Base-by-base conservation (phyloP, 805 yeast genomes). In the Starmerella stigmatis region DNA sequence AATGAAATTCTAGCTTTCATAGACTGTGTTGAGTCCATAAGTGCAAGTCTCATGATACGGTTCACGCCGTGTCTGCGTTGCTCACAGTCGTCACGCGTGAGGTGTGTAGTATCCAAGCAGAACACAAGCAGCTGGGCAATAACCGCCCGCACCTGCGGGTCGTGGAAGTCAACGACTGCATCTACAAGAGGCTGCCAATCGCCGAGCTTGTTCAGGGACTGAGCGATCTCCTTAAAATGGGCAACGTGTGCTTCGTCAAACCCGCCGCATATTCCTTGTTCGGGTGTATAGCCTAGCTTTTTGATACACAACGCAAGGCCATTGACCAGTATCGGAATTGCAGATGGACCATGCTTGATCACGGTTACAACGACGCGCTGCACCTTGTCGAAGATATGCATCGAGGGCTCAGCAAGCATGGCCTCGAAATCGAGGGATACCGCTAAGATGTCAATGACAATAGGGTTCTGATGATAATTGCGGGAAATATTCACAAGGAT, bases 161-260 rank as follows among this genome's bases (percentile, higher is more conserved):
- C 30, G n/a, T 25, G 21, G 4, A 36, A 8, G 11, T n/a, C 11
- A 4, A 23, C 15, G 5, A 36, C 16, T 8, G 30, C 29, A 25
- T 36, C 30, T 3, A 25, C 40, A n/a, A 36, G 30, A 3, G 31
- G 40, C 15, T 22, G n/a, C 38, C 38, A 34, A 27, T 34, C 38
- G 10, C 16, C 13, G 5, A 34, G 12, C 12, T 21, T 21, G 10
- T 13, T 10, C 9, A 34, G 28, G n/a, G n/a, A n/a, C n/a, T n/a
- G n/a, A n/a, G n/a, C n/a, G n/a, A n/a, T n/a, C n/a, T n/a, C n/a
- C n/a, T n/a, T n/a, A n/a, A n/a, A n/a, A n/a, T n/a, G n/a, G n/a
- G n/a, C n/a, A n/a, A n/a, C n/a, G n/a, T n/a, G n/a, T n/a, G n/a
- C n/a, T n/a, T n/a, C n/a, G n/a, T n/a, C n/a, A n/a, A n/a, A n/a